phyloP scores from a whole-genome alignment of 495 filamentous ascomycete species.

The Neurospora tetrasperma region DNA sequence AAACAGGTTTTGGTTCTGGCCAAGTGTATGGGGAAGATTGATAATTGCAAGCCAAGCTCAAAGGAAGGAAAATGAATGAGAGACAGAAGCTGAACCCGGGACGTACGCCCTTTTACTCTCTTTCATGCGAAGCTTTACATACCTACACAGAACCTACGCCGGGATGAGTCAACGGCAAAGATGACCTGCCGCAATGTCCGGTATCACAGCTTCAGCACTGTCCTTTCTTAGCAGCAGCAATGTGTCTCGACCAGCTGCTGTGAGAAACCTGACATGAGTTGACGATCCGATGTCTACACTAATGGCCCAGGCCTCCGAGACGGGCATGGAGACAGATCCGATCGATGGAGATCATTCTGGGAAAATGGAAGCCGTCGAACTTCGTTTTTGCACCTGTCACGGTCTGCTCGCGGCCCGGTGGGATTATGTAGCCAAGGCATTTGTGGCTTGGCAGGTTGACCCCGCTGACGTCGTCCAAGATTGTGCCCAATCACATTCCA shows the following conservation, averaged over 20 bases:
- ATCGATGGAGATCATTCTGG: background rate
- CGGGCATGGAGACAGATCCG: background rate
- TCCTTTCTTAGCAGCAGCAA: background rate
- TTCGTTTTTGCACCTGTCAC: background rate
- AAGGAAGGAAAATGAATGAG: background rate
- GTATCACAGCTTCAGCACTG: background rate
- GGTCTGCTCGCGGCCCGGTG: background rate
- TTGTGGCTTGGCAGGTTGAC: background rate
- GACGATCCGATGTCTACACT: background rate
- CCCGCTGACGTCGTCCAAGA: slow-evolving; percentile 12
- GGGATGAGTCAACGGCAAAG: slow-evolving; percentile 4
- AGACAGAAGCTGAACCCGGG: slow-evolving; percentile 3
- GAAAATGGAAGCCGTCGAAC: background rate
- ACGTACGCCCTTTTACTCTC: slow-evolving; percentile 2
- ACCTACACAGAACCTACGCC: background rate
- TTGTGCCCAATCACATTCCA: slow-evolving; percentile 4
- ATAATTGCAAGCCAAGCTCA: background rate
- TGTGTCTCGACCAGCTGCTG: background rate
- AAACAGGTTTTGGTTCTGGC: background rate
- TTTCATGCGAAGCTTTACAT: background rate
- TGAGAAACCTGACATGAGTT: too few relatives aligned
- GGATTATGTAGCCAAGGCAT: background rate
- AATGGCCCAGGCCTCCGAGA: background rate
- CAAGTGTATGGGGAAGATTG: background rate
- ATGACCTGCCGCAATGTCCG: background rate